Percentiles rank a stretch among this genome's conserved stretches.
Evolutionary conservation across 2,329 filamentous ascomycete genomes (phyloP).

Genomic region (Endothia cerciana): DNA sequence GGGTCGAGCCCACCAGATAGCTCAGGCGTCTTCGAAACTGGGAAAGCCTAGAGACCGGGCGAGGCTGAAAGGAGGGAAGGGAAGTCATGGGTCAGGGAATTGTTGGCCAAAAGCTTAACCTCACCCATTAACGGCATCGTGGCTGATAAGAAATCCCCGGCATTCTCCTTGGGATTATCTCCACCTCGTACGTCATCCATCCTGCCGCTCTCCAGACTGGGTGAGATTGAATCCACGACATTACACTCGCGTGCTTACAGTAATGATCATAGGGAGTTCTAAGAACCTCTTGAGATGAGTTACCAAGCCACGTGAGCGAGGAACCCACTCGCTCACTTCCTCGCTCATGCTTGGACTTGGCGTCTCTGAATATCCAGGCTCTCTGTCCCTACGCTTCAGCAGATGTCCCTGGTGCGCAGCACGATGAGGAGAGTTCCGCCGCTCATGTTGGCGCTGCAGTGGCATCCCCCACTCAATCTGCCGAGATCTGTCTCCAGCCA

Average conservation of each 20-base stretch:
- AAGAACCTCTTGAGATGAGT: not conserved
- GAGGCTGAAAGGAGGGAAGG: not conserved
- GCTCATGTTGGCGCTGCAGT: not conserved
- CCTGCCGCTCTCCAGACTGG: not conserved
- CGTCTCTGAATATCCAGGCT: too few species aligned
- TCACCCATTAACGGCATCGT: not conserved
- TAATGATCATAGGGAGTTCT: not conserved
- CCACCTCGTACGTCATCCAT: constrained; percentile 2
- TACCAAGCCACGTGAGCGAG: not conserved
- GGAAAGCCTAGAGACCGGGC: not conserved
- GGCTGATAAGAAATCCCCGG: not conserved
- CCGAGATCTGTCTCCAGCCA: not conserved
- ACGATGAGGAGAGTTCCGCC: too few species aligned
- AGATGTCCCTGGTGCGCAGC: too few species aligned
- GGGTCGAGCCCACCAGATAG: not conserved
- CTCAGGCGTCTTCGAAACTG: not conserved
- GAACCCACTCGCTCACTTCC: too few species aligned
- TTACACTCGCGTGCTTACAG: not conserved
- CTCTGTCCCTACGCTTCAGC: too few species aligned
- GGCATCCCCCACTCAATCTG: not conserved
- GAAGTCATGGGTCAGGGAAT: not conserved
- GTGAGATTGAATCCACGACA: not conserved
- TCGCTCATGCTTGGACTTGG: too few species aligned
- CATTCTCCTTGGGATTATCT: not conserved
- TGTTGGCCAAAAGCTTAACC: constrained; percentile 2